These are phyloP conservation scores for Cyclotella choctawhatcheeana DNA, from an alignment of 108 stramenopile species.

Conservation along the genomic window DNA sequence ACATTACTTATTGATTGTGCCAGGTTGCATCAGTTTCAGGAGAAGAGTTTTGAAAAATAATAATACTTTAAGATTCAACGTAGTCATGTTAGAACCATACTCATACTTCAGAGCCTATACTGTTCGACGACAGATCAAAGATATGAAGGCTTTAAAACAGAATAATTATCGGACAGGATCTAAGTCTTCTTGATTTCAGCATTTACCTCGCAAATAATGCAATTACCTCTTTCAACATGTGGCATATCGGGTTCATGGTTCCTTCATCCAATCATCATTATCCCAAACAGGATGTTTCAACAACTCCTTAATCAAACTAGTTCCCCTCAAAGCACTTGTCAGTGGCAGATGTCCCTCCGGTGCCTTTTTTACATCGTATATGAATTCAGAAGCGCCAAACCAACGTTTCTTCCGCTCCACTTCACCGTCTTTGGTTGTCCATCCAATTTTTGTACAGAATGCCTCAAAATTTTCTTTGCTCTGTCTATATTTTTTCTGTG, in stretches of 20 bases:
- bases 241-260: constrained; percentile 78
- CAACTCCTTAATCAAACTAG: constrained; percentile 89
- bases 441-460: constrained; percentile 94
- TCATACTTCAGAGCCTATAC: too few species aligned
- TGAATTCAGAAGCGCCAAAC: constrained; percentile 97
- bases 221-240: too few species aligned
- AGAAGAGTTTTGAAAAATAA: too few species aligned
- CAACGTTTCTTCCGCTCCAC: constrained; percentile 96
- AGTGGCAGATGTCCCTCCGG: constrained; percentile 95
- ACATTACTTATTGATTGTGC: too few species aligned
- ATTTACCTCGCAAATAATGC: too few species aligned
- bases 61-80: too few species aligned
- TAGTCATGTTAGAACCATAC: too few species aligned
- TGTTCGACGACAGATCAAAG: too few species aligned
- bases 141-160: too few species aligned
- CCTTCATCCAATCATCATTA: constrained; percentile 93
- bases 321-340: constrained; percentile 95
- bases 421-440: constrained; percentile 94
- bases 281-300: constrained; percentile 95
- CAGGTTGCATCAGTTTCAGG: too few species aligned
- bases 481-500: constrained; percentile 82
- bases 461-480: constrained; percentile 93
- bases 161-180: too few species aligned
- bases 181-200: too few species aligned
- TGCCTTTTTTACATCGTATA: constrained; percentile 95